These are phyloP conservation scores for Penicillium arizonense DNA, from an alignment of 495 filamentous ascomycete genomes.

Conservation along the genomic window DNA sequence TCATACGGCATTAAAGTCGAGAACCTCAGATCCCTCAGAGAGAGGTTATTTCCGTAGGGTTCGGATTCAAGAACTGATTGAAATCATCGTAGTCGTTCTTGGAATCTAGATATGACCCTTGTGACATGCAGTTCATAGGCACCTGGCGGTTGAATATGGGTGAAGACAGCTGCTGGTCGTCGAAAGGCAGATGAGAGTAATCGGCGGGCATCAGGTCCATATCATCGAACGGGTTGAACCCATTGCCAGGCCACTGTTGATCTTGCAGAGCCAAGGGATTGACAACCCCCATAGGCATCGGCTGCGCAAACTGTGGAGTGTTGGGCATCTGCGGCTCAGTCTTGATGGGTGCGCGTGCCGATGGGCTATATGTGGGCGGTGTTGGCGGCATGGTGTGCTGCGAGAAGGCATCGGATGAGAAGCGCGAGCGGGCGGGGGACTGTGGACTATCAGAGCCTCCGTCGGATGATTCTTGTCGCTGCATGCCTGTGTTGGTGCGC, in stretches of 20 bases:
- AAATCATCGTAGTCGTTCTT: constrained; percentile 43
- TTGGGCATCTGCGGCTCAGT: constrained; percentile 25
- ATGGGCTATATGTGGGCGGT: constrained; percentile 38
- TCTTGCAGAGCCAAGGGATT: constrained; percentile 39
- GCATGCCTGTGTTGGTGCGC: constrained; percentile 47
- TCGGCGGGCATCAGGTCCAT: constrained; percentile 41
- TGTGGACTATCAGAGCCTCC: constrained; percentile 53
- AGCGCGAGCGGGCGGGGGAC: constrained; percentile 37
- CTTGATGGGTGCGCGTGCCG: constrained; percentile 30
- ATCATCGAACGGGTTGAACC: constrained; percentile 39
- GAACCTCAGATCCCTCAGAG: constrained; percentile 28
- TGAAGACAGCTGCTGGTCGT: constrained; percentile 32
- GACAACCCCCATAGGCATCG: constrained; percentile 38
- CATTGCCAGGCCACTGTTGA: constrained; percentile 31
- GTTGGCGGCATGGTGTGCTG: constrained; percentile 33
- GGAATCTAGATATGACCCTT: constrained; percentile 24
- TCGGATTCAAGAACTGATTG: constrained; percentile 45
- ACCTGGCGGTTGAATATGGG: constrained; percentile 41
- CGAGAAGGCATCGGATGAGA: constrained; percentile 36
- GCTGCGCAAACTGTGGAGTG: constrained; percentile 16
- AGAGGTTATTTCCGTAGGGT: constrained; percentile 43
- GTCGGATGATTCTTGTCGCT: constrained; percentile 53
- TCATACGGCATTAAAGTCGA: constrained; percentile 30
- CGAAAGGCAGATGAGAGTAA: constrained; percentile 35
- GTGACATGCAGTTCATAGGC: constrained; percentile 39